Evolutionary conservation across 495 filamentous ascomycete species (phyloP).

Genomic region (Saxophila tyrrhenica): DNA sequence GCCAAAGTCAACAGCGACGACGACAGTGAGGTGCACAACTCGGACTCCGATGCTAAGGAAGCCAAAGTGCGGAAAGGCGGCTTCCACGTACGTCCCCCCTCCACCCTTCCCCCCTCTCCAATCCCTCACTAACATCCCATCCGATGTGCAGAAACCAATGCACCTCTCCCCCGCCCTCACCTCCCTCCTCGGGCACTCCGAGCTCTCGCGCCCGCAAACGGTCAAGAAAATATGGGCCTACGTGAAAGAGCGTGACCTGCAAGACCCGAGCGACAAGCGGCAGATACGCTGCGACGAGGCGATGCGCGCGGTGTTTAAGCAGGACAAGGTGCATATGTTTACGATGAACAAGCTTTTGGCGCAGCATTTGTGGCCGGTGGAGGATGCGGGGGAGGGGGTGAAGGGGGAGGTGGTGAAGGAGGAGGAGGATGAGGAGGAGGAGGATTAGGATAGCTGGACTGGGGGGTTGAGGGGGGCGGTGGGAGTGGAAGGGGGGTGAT

Average conservation of each 20-base stretch:
- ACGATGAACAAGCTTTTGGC: conserved; percentile 83
- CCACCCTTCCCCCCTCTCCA: neutral
- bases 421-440: no score
- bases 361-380: conserved; percentile 50
- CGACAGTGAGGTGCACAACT: conserved; percentile 61
- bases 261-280: conserved; percentile 81
- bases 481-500: no score
- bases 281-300: conserved; percentile 87
- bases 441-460: no score
- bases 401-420: neutral
- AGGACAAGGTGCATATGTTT: conserved; percentile 91
- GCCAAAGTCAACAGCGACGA: conserved; percentile 67
- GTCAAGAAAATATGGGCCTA: conserved; percentile 94
- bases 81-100: conserved; percentile 48
- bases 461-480: no score
- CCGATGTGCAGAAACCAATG: conserved; percentile 53
- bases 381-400: conserved; percentile 1
- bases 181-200: conserved; percentile 43
- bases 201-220: conserved; percentile 86
- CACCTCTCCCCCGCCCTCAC: conserved; percentile 55
- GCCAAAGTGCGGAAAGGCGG: conserved; percentile 48
- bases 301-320: conserved; percentile 82
- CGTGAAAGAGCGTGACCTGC: conserved; percentile 74
- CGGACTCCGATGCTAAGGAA: no score
- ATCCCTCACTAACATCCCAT: neutral